Base-by-base conservation (phyloP, 129 eudicot genomes). In the Silybum marianum region DNA sequence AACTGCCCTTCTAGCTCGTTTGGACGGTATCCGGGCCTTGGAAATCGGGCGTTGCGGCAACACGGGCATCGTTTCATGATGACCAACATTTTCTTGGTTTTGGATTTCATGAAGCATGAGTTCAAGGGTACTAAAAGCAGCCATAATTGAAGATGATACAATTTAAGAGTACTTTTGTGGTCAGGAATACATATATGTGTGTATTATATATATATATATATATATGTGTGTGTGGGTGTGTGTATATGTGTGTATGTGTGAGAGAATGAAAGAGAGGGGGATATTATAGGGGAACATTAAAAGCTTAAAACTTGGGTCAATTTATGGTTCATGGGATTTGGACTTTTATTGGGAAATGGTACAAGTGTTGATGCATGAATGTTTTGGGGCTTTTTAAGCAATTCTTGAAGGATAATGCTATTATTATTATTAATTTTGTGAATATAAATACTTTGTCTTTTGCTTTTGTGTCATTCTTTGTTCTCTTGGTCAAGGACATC, bases 21-120 rank as follows among this genome's bases (percentile, higher is more conserved):
- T 71, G 38, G 84, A 87, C 1, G 97, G 93, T 69, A 83, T 62
- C 28, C 97, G 89, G 58, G 91, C 94, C 85, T 77, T 90, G 9
- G 91, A 87, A 1, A 85, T 81, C 2, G 97, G 97, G 8, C 97
- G 88, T 72, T 65, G 84, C 0, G 97, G 97, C 82, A 92, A 74
- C 48, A 85, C 80, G 0, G 97, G 97, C 24, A 86, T 86, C 32
- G 62, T 75, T 69, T 83, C 94, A 8, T 74, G 54, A 76, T 78
- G 77, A 8, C 80, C 93, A 76, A 36, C 6, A n/a, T 24, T 73
- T 65, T 66, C 83, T 84, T 89, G 78, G 82, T 73, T 77, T 87
- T 85, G 91, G 40, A 92, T 68, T 62, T 77, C 81, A 26, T 85
- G 91, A 84, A 92, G 91, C 95, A 92, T 92, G 79, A 88, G 87